Base-by-base conservation (phyloP, 2,329 filamentous ascomycete species). In the Hyphodiscus sp. region DNA sequence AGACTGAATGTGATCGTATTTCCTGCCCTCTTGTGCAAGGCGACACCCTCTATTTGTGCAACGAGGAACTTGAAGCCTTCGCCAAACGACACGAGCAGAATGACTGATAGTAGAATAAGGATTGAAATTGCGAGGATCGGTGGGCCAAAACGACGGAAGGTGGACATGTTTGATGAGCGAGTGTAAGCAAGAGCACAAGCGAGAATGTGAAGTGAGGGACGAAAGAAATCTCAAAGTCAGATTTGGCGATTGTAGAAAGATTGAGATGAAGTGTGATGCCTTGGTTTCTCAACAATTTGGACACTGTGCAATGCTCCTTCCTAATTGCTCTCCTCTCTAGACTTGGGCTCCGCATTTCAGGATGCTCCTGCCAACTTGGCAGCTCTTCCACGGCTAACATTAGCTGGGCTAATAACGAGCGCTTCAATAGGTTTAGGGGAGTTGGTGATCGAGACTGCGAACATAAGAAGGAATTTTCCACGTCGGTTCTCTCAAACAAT, bases 11-110 rank as follows among this genome's bases (percentile, higher is more conserved):
- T 56, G 20, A 56, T 46, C n/a, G 49, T 58, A 3, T 52, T 48
- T 1, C 56, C 57, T 48, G 58, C 33, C 33, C 33, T n/a, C 33
- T 53, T 46, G 55, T 53, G 20, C 47, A 61, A 3, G 11, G 33
- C 16, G 16, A 13, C 33, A 10, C 33, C 33, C 13, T 60, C 56
- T 41, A 43, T 49, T 19, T 45, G 29, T 5, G 43, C 44, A 6
- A 46, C 38, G 47, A 61, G 50, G 7, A 54, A 11, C 52, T 61
- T 63, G 38, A 63, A 60, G 3, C 54, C 56, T 44, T 63, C 59
- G n/a, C 61, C 61, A 41, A 65, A 47, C 2, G 57, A 61, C 42
- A 65, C 52, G n/a, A 65, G 41, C 18, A 58, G 50, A 13, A 65
- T 43, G 23, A 65, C 57, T 1, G 61, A 58, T 30, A 66, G 45